Evolutionary conservation across 345 rosid genomes (phyloP), one percentile per base, ranked within the genome.

Genomic region (Eucalyptus marginata): DNA sequence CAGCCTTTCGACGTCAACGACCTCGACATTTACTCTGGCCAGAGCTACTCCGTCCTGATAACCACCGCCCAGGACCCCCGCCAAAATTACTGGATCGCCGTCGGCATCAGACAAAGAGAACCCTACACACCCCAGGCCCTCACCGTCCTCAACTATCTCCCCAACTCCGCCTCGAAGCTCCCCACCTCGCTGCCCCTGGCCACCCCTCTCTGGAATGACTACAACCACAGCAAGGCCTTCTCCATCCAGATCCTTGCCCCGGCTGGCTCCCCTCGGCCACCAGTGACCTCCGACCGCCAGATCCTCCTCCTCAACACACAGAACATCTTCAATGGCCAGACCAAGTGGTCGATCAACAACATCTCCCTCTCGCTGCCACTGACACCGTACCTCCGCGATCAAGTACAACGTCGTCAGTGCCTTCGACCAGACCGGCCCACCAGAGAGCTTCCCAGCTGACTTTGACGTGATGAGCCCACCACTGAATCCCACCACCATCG

Each of bases 301-400:
- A 90, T 97, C 86, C 13, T 92, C 33, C 98, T 97, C 27, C 96
- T 97, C 43, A 96, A 96, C 91, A 96, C 99, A 0, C 99, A 97
- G 87, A 98, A 93, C 91, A 54, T 15, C 29, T 84, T 93, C 89
- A 87, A 94, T 68, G 98, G 96, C 13, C 89, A 24, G 66, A 94
- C 89, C 6, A 96, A 93, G 83, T 98, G 99, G 98, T 93, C 98
- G 3, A 88, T 96, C 58, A 97, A 97, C 90, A 97, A 97, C 84
- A 91, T 98, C 9, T 96, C 99, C 29, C 93, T 98, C 5, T 22
- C 87, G 8, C 89, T 94, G 4, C 97, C 99, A 5, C 10, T 92
- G 2, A 98, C 99, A 13, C 99, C 99, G 24, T 98, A 95, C 89
- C 88, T 98, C 6, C 5, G 90, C 97, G 49, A 91, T 98, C 5